Percentiles rank a stretch among this genome's conserved stretches.
These are phyloP conservation scores for Biscogniauxia marginata DNA, from an alignment of 2,329 filamentous ascomycete species.

Conservation along the genomic window DNA sequence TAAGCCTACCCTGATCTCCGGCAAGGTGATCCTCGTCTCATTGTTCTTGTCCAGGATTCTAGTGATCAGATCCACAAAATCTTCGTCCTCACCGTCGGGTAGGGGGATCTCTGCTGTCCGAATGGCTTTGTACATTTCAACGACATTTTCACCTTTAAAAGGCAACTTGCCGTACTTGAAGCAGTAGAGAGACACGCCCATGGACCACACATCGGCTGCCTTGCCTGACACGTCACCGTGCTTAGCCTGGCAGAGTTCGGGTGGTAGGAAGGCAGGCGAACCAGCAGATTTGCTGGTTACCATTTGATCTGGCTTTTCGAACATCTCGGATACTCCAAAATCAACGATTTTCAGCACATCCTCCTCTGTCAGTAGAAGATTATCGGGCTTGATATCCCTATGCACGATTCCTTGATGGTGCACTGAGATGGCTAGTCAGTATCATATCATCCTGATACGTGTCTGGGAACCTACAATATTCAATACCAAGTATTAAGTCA, in stretches of 20 bases:
- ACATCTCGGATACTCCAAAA: slow-evolving; percentile 99
- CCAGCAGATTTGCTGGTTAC: slow-evolving; percentile 89
- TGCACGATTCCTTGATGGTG: slow-evolving; percentile 95
- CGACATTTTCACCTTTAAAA: slow-evolving; percentile 74
- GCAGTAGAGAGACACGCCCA: slow-evolving; percentile 94
- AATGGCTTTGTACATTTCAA: slow-evolving; percentile 90
- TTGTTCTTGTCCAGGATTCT: slow-evolving; percentile 83
- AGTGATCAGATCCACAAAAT: slow-evolving; percentile 72
- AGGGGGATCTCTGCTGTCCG: slow-evolving; percentile 65
- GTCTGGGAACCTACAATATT: slow-evolving; percentile 67
- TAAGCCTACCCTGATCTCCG: slow-evolving; percentile 69
- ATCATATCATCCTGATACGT: neutral
- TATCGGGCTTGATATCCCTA: slow-evolving; percentile 97
- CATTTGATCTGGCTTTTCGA: slow-evolving; percentile 83
- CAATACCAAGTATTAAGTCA: slow-evolving; percentile 90
- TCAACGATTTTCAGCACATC: slow-evolving; percentile 96
- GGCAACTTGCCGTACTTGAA: slow-evolving; percentile 85
- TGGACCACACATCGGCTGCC: slow-evolving; percentile 96
- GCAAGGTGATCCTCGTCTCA: slow-evolving; percentile 77
- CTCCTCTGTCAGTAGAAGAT: slow-evolving; percentile 83
- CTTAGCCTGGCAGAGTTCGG: slow-evolving; percentile 83
- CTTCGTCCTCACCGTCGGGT: slow-evolving; percentile 60
- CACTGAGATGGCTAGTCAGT: slow-evolving; percentile 48
- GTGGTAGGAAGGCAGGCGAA: slow-evolving; percentile 90
- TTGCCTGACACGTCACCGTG: slow-evolving; percentile 86